Base-by-base conservation (phyloP, 1,284 basidiomycete genomes). In the Xerocomus cyaneibrunnescens region DNA sequence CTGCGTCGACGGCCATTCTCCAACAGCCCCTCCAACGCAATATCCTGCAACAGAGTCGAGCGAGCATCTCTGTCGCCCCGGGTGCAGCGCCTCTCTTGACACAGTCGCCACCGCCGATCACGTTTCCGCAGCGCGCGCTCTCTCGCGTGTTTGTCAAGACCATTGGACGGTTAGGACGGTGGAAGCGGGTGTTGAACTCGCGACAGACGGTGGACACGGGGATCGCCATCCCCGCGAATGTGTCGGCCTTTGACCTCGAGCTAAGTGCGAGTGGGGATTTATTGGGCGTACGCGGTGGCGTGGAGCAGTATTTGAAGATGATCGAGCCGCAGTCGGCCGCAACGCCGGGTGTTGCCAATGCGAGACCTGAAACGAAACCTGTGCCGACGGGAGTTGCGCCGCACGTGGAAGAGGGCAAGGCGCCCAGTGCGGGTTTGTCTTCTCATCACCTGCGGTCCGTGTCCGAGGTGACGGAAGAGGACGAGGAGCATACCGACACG, bases 91-190 rank as follows among this genome's bases (percentile, higher is more conserved):
- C 62, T 0, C 65, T 70, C 16, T 65, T 75, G 39, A 51, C 75
- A 2, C 73, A 75, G 23, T 70, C 73, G 14, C 62, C 78, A 9
- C 69, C 76, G 2, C 65, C 74, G 7, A 69, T 85, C 21, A 76
- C 82, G 2, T 77, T 81, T 21, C 79, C 83, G 31, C 81, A 85
- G 48, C 85, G 76, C 59, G 76, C 84, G 0, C 72, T 92, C 23
- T 90, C 88, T 0, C 77, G 87, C 5, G 90, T 80, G 12, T 81
- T 93, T 44, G 87, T 89, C 38, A 89, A 86, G 69, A 91, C 90
- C 1, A 86, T 92, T 44, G 87, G 89, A 3, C 79, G 86, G 4
- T 71, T 93, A 14, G 89, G 91, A 8, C 75, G 87, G n/a, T 91
- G 90, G 86, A 88, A 80, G 58, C 80, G 89, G 3, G 88, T 88